Percentiles rank a stretch among this genome's conserved stretches.
Conservation (phyloP, 768 basidiomycete genomes). For the Boletus subcaerulescens region DNA sequence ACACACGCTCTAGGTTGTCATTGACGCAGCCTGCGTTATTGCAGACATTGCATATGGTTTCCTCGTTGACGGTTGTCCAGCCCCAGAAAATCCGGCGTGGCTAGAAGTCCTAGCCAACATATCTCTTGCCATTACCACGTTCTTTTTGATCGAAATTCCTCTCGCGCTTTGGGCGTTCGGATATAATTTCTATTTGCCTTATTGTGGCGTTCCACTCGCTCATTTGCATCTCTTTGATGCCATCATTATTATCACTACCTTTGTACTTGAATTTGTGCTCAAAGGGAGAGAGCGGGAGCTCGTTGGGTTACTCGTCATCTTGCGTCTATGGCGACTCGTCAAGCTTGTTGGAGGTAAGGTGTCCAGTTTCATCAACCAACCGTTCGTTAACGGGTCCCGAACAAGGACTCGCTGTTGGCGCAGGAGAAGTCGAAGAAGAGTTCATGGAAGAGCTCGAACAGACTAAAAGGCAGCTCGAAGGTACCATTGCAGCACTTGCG, state of each 20-base stretch:
- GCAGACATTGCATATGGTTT: constrained; percentile 68
- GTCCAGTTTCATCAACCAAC: neutral
- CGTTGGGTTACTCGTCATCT: constrained; percentile 62
- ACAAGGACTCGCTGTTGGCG: constrained; percentile 71
- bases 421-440: constrained; percentile 66
- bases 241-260: constrained; percentile 66
- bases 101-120: constrained; percentile 58
- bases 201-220: constrained; percentile 51
- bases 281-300: constrained; percentile 70
- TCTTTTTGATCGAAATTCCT: constrained; percentile 80
- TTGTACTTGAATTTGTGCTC: constrained; percentile 67
- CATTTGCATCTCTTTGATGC: constrained; percentile 74
- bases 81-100: constrained; percentile 52
- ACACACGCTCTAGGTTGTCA: constrained; percentile 41
- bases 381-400: neutral
- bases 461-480: constrained; percentile 47
- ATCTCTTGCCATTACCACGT: constrained; percentile 64
- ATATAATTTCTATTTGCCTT: constrained; percentile 57
- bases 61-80: constrained; percentile 50
- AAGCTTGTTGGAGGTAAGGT: constrained; percentile 62
- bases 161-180: constrained; percentile 67
- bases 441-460: constrained; percentile 46
- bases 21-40: constrained; percentile 71
- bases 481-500: constrained; percentile 41
- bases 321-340: constrained; percentile 80